phyloP scores from a whole-genome alignment of 192 early-diverging fungal species.

The Entomortierella beljakovae region DNA sequence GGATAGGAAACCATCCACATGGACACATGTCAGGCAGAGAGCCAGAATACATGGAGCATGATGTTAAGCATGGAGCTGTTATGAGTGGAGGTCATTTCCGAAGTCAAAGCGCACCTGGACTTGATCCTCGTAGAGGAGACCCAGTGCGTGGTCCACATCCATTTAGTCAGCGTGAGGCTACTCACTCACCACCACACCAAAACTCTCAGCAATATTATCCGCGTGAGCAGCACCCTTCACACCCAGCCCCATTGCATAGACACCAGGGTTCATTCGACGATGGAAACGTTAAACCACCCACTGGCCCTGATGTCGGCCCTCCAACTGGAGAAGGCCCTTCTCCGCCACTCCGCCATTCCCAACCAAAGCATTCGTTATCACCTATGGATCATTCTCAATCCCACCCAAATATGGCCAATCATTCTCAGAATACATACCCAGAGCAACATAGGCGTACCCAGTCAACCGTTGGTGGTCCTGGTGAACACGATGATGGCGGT shows the following conservation, averaged over 20 bases:
- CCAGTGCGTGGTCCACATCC: conserved; percentile 21
- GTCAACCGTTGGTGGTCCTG: background rate
- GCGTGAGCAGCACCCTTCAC: conserved; percentile 23
- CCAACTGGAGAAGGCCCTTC: background rate
- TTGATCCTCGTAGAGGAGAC: conserved; percentile 36
- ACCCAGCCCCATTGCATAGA: background rate
- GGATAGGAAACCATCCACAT: conserved; percentile 3
- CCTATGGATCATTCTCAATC: conserved; percentile 19
- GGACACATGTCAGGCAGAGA: conserved; percentile 8
- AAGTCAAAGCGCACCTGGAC: conserved; percentile 50
- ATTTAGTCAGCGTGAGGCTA: conserved; percentile 24
- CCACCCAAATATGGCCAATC: conserved; percentile 3
- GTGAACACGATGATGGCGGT: conserved; percentile 3
- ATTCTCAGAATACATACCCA: conserved; percentile 6
- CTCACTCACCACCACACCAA: conserved; percentile 19
- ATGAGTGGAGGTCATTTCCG: conserved; percentile 41
- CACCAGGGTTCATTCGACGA: conserved; percentile 31
- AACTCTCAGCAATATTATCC: conserved; percentile 10
- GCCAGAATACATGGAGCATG: conserved; percentile 25
- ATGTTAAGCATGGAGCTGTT: conserved; percentile 14
- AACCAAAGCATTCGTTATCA: conserved; percentile 30
- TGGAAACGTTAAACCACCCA: background rate
- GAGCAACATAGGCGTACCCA: conserved; percentile 13
- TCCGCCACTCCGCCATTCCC: conserved; percentile 8
- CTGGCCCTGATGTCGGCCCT: background rate